A percentile compares a stretch with the other conserved stretches of the same genome.
phyloP scores from a whole-genome alignment of 345 rosid genomes.

The sweet orange (Citrus sinensis) region DNA sequence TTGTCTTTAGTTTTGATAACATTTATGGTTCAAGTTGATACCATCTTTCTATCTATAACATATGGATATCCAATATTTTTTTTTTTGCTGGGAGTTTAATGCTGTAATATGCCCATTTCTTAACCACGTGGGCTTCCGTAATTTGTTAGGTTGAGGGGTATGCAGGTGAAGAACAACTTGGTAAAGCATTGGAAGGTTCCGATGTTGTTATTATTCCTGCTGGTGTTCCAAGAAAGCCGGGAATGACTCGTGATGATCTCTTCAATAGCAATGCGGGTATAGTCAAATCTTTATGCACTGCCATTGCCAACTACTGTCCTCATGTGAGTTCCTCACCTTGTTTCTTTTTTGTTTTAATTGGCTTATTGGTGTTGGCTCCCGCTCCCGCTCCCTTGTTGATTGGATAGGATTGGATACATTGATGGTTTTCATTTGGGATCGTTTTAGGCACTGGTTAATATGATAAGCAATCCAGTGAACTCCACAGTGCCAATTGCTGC shows the following conservation, averaged over 20 bases:
- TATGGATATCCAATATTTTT: neutral
- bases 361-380: neutral
- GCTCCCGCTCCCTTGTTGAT: neutral
- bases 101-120: neutral
- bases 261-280: conserved; percentile 67
- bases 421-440: neutral
- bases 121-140: neutral
- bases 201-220: conserved; percentile 68
- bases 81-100: neutral
- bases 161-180: conserved; percentile 39
- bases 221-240: conserved; percentile 77
- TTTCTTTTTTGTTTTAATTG: neutral
- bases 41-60: no score
- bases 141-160: conserved; percentile 34
- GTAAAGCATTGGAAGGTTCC: conserved; percentile 49
- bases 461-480: conserved; percentile 79
- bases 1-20: no score
- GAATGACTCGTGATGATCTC: conserved; percentile 78
- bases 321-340: conserved; percentile 21
- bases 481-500: conserved; percentile 83
- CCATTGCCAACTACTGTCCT: conserved; percentile 61
- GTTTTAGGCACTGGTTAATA: conserved; percentile 54
- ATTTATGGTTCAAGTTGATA: no score
- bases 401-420: neutral
- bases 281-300: conserved; percentile 42